These are phyloP conservation scores for Cercophora sp. DNA, from an alignment of 495 filamentous ascomycete species.

Conservation along the genomic window DNA sequence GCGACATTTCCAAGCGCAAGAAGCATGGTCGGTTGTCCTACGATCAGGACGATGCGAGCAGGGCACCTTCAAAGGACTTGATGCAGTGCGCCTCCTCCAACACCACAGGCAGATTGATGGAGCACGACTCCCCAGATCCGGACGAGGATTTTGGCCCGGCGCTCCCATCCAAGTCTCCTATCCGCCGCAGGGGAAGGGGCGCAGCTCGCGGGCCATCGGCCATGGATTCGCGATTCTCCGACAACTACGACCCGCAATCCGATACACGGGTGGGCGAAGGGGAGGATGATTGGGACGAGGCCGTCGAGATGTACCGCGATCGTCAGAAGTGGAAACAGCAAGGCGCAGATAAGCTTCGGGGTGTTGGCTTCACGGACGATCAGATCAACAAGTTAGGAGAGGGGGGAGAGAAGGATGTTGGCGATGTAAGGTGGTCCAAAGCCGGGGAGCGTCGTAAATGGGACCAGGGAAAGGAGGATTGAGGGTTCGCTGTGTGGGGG, in stretches of 20 bases:
- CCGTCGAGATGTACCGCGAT: constrained; percentile 77
- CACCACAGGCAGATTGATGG: no score
- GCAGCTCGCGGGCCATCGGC: constrained; percentile 50
- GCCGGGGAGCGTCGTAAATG: constrained; percentile 81
- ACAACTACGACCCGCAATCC: constrained; percentile 68
- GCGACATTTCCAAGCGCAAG: constrained; percentile 14
- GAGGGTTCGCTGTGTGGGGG: no score
- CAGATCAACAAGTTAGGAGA: constrained; percentile 77
- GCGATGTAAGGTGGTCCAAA: constrained; percentile 75
- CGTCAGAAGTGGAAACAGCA: constrained; percentile 74
- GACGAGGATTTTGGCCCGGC: constrained; percentile 78
- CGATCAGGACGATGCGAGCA: constrained; percentile 2
- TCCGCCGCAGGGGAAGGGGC: constrained; percentile 76
- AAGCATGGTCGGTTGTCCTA: constrained; percentile 20
- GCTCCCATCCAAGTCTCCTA: constrained; percentile 49
- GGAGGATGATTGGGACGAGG: constrained; percentile 74
- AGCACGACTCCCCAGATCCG: constrained; percentile 67
- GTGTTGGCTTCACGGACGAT: constrained; percentile 74
- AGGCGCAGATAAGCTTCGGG: constrained; percentile 72
- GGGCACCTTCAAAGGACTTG: no score
- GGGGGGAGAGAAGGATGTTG: constrained; percentile 56
- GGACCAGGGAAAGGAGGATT: constrained; percentile 52
- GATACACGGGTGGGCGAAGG: constrained; percentile 59
- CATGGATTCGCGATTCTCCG: constrained; percentile 77
- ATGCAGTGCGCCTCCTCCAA: no score